Evolutionary conservation across 345 rosid species (phyloP).

Genomic region (Eucalyptus shirleyi): DNA sequence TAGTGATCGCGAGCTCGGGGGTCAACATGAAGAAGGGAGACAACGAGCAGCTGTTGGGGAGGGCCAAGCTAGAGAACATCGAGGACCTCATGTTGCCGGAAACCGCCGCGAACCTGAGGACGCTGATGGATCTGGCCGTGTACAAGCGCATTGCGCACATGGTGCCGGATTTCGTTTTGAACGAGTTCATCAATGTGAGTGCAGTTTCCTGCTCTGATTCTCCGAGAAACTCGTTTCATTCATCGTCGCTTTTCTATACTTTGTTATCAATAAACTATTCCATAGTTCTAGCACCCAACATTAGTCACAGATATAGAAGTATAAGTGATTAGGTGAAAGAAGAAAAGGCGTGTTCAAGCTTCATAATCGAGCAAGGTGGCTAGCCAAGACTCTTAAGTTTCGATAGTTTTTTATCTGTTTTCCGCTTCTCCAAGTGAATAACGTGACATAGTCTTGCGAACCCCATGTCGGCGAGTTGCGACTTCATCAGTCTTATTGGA

Average conservation of each 20-base stretch:
- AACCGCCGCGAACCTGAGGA: conserved; percentile 38
- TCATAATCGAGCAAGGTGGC: background rate
- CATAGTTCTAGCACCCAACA: background rate
- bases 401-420: background rate
- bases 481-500: background rate
- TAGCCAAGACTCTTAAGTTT: background rate
- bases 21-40: conserved; percentile 46
- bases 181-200: conserved; percentile 51
- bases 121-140: conserved; percentile 37
- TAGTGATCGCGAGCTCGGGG: conserved; percentile 80
- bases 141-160: conserved; percentile 7
- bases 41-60: conserved; percentile 30
- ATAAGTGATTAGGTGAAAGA: background rate
- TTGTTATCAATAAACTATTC: background rate
- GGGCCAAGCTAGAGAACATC: conserved; percentile 27
- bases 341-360: background rate
- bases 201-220: background rate
- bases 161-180: conserved; percentile 50
- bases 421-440: background rate
- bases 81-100: conserved; percentile 70
- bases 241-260: background rate
- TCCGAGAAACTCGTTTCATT: background rate
- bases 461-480: background rate
- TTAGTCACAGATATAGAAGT: background rate
- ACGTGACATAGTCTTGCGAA: background rate